These are phyloP conservation scores for Umbelopsis sp. DNA, from an alignment of 192 early-diverging fungal species.

Conservation along the genomic window DNA sequence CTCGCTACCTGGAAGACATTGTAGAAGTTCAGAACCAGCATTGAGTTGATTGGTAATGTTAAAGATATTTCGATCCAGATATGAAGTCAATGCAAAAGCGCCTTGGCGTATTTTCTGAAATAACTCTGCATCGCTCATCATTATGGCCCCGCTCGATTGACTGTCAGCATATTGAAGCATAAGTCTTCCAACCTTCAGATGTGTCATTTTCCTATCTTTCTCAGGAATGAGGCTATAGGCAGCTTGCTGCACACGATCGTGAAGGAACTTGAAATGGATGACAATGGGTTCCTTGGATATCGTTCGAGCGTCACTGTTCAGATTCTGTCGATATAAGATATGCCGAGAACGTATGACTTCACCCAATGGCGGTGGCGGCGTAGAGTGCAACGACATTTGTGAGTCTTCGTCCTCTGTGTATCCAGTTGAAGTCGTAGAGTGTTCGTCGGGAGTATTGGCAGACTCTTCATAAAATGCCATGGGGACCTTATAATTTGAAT, in stretches of 20 bases:
- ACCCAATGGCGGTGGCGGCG: background rate
- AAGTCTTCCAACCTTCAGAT: conserved; percentile 33
- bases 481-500: conserved; percentile 35
- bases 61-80: conserved; percentile 38
- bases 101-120: background rate
- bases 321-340: background rate
- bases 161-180: conserved; percentile 30
- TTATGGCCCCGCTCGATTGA: background rate
- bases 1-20: background rate
- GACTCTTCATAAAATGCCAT: conserved; percentile 25
- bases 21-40: conserved; percentile 26
- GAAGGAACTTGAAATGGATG: conserved; percentile 34
- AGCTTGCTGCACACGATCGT: conserved; percentile 46
- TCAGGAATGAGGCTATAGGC: conserved; percentile 31
- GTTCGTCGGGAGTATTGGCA: background rate
- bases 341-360: background rate
- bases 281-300: conserved; percentile 1
- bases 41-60: conserved; percentile 44
- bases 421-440: background rate
- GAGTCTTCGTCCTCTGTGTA: background rate
- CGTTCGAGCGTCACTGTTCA: background rate
- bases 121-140: background rate
- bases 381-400: too few relatives aligned
- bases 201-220: conserved; percentile 32
- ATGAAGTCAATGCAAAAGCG: background rate